Percentiles rank a stretch among this genome's conserved stretches.
phyloP scores from a whole-genome alignment of 2,329 filamentous ascomycete species.

The Calonectria hongkongensis region DNA sequence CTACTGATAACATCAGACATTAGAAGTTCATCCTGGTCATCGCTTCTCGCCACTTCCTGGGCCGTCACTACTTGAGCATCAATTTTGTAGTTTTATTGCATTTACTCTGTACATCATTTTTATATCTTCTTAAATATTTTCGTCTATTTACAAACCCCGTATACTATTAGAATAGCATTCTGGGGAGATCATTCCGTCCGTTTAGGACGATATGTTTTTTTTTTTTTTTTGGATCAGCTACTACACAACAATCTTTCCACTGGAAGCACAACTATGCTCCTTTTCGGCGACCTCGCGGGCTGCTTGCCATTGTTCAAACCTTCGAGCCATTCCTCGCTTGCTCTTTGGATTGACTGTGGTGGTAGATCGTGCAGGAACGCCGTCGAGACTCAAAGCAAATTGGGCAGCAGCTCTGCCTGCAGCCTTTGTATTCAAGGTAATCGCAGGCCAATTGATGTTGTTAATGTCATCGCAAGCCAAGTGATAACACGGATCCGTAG shows the following conservation, averaged over 20 bases:
- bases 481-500: conserved; percentile 63
- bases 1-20: too few species aligned
- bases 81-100: too few species aligned
- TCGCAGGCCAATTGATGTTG: conserved; percentile 65
- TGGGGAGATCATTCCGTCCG: too few species aligned
- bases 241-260: conserved; percentile 51
- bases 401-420: conserved; percentile 71
- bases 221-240: background rate
- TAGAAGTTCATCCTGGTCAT: too few species aligned
- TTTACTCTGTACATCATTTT: too few species aligned
- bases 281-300: conserved; percentile 53
- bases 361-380: conserved; percentile 58
- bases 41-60: too few species aligned
- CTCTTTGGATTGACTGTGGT: conserved; percentile 54
- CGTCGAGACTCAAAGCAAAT: conserved; percentile 61
- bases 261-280: conserved; percentile 54
- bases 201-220: too few species aligned
- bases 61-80: too few species aligned
- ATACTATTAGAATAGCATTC: too few species aligned
- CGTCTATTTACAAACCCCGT: too few species aligned
- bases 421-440: conserved; percentile 62
- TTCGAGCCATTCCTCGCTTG: conserved; percentile 50
- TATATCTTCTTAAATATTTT: too few species aligned
- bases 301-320: conserved; percentile 53
- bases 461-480: conserved; percentile 62